These are phyloP conservation scores for Teunomyces atbi DNA, from an alignment of 805 yeast species.

Conservation along the genomic window DNA sequence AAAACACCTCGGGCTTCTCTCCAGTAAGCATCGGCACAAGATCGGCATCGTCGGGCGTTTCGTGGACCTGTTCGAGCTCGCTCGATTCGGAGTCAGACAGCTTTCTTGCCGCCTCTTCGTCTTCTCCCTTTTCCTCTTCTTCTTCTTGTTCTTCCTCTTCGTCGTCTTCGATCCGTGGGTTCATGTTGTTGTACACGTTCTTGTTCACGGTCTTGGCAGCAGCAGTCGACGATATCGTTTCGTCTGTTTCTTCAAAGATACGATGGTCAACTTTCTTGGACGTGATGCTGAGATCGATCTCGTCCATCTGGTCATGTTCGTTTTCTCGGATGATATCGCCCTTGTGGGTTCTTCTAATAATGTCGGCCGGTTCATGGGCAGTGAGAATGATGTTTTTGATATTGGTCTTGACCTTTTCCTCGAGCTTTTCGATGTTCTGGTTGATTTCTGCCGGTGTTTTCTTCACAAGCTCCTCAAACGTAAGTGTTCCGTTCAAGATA, in stretches of 20 bases:
- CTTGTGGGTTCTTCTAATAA: constrained; percentile 77
- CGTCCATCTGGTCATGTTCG: constrained; percentile 21
- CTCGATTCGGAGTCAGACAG: constrained; percentile 8
- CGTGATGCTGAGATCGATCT: constrained; percentile 25
- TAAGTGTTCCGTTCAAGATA: constrained; percentile 52
- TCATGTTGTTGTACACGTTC: constrained; percentile 16
- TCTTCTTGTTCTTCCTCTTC: constrained; percentile 23
- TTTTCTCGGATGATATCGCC: constrained; percentile 80
- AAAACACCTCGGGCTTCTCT: neutral
- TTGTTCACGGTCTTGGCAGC: neutral
- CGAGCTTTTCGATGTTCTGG: constrained; percentile 68
- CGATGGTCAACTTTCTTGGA: constrained; percentile 38
- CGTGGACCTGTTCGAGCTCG: constrained; percentile 8
- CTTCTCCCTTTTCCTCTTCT: constrained; percentile 10
- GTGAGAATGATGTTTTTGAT: constrained; percentile 68
- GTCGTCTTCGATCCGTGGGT: constrained; percentile 23
- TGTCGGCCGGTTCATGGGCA: constrained; percentile 51
- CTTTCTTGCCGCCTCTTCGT: constrained; percentile 6
- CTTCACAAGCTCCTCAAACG: constrained; percentile 57
- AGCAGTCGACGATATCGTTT: neutral
- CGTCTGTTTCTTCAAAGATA: constrained; percentile 20
- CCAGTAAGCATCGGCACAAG: constrained; percentile 5
- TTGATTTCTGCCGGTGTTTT: constrained; percentile 77
- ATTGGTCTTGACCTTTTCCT: constrained; percentile 68
- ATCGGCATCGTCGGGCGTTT: constrained; percentile 4